phyloP scores from a whole-genome alignment of 2,329 filamentous ascomycete genomes.

The Claviceps lovelessii region DNA sequence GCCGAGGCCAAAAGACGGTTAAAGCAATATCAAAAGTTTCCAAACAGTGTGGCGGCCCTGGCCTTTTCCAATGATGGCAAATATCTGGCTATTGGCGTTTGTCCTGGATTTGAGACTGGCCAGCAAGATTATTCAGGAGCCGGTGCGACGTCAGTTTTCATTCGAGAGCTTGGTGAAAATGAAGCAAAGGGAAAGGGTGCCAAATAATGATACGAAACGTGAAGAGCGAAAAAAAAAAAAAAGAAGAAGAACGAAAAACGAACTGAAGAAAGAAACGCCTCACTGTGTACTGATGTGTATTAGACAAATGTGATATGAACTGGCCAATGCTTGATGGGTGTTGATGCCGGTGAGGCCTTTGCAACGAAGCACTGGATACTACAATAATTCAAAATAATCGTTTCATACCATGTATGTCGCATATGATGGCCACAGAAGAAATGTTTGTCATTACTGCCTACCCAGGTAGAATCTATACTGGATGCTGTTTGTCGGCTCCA shows the following conservation, averaged over 20 bases:
- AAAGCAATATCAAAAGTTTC: constrained; percentile 74
- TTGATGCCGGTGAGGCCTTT: constrained; percentile 14
- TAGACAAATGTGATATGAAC: background rate
- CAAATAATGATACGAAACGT: constrained; percentile 34
- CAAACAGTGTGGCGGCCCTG: constrained; percentile 62
- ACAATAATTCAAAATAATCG: background rate
- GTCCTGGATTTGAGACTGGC: constrained; percentile 77
- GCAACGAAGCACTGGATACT: constrained; percentile 9
- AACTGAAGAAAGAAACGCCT: background rate
- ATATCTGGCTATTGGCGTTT: constrained; percentile 65
- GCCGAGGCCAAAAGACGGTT: constrained; percentile 80
- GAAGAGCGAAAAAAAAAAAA: background rate
- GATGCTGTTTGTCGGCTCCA: background rate
- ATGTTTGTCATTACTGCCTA: background rate
- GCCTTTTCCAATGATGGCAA: constrained; percentile 66
- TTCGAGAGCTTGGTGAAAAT: constrained; percentile 71
- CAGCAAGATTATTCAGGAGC: constrained; percentile 63
- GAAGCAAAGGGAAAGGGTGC: constrained; percentile 77
- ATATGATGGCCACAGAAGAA: background rate
- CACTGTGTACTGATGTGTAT: background rate
- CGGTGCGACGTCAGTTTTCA: constrained; percentile 61
- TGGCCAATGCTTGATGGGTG: constrained; percentile 5
- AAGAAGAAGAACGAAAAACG: too few species aligned
- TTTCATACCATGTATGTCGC: background rate
- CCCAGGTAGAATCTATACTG: background rate